Percentiles rank a stretch among this genome's conserved stretches.
Conservation (phyloP, 352 stramenopile species). For the Peronospora destructor region DNA sequence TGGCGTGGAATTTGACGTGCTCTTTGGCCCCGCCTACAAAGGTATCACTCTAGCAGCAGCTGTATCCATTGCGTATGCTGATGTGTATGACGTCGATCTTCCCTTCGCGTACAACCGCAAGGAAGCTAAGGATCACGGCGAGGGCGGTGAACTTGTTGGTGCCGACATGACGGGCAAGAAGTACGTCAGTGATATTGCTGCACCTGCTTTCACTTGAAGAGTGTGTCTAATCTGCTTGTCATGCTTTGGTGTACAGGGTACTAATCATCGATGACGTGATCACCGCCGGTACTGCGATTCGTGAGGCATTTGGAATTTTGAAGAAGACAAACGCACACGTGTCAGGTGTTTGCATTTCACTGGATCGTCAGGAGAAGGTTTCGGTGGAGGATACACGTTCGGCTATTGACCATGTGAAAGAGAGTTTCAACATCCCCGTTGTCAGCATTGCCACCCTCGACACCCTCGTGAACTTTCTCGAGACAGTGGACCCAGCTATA, state of each 20-base stretch:
- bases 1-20: slow-evolving; percentile 94
- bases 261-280: slow-evolving; percentile 99
- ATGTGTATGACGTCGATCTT: slow-evolving; percentile 88
- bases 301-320: slow-evolving; percentile 90
- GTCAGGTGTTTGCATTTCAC: slow-evolving; percentile 93
- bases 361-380: slow-evolving; percentile 97
- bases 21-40: slow-evolving; percentile 99
- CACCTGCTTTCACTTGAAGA: background rate
- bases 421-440: slow-evolving; percentile 88
- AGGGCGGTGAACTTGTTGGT: slow-evolving; percentile 95
- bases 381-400: slow-evolving; percentile 89
- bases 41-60: slow-evolving; percentile 95
- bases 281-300: slow-evolving; percentile 97
- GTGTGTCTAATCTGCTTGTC: background rate
- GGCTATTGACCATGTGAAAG: slow-evolving; percentile 90
- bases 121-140: slow-evolving; percentile 98
- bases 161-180: slow-evolving; percentile 92
- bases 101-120: slow-evolving; percentile 99
- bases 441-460: slow-evolving; percentile 93
- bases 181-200: slow-evolving; percentile 23
- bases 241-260: slow-evolving; percentile 58
- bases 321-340: slow-evolving; percentile 88
- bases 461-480: slow-evolving; percentile 88
- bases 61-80: slow-evolving; percentile 90
- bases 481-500: slow-evolving; percentile 34